Conservation (phyloP, 1,284 basidiomycete species). For the Stygiomarasmius scandens region DNA sequence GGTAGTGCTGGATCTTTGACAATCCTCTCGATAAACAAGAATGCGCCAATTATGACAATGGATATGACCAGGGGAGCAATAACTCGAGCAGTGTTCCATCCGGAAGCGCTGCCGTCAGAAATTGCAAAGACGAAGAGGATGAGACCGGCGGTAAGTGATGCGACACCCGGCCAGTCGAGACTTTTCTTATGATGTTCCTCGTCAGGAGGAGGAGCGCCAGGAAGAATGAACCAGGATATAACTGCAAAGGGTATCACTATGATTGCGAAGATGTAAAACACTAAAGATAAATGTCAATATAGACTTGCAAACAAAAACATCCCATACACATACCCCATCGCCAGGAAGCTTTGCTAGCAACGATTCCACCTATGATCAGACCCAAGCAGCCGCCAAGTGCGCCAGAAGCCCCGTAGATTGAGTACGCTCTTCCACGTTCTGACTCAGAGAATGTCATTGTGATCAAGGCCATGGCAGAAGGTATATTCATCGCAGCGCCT, state of each 20-base stretch:
- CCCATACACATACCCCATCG: conserved; percentile 20
- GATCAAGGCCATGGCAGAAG: conserved; percentile 22
- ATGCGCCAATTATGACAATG: conserved; percentile 17
- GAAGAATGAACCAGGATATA: conserved; percentile 21
- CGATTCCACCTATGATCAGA: conserved; percentile 20
- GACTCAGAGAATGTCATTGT: conserved; percentile 15
- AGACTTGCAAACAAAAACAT: background rate
- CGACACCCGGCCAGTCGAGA: conserved; percentile 21
- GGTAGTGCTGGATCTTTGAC: conserved; percentile 21
- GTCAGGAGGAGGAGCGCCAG: conserved; percentile 1
- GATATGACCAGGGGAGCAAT: conserved; percentile 21
- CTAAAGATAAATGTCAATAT: background rate
- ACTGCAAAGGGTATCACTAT: conserved; percentile 19
- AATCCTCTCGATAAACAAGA: conserved; percentile 18
- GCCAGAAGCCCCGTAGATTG: conserved; percentile 20
- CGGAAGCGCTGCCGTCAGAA: conserved; percentile 19
- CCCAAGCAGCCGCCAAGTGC: conserved; percentile 20
- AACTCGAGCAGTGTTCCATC: conserved; percentile 20
- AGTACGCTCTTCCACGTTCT: conserved; percentile 20
- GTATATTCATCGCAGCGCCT: conserved; percentile 22
- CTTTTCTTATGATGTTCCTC: conserved; percentile 2
- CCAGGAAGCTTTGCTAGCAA: conserved; percentile 19
- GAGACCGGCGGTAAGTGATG: conserved; percentile 18
- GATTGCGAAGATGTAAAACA: background rate
- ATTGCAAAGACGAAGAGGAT: conserved; percentile 23